phyloP scores from a whole-genome alignment of 2,329 filamentous ascomycete species.

The Calonectria pseudoturangicola region DNA sequence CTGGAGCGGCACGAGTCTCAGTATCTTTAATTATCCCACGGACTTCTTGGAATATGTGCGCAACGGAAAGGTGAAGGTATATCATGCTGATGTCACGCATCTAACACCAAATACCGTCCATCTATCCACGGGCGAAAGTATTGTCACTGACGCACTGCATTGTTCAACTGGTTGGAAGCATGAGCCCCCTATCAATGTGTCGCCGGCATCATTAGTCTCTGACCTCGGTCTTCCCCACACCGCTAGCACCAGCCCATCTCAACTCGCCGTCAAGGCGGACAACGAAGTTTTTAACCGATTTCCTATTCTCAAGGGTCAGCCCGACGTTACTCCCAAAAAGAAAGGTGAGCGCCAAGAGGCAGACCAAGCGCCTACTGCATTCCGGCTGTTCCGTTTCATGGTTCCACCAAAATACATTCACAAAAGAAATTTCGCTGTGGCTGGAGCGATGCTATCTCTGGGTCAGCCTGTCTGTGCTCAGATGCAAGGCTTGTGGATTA shows the following conservation, averaged over 20 bases:
- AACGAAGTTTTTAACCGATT: background rate
- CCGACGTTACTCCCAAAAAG: background rate
- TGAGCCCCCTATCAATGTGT: slow-evolving; percentile 3
- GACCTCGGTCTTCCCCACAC: background rate
- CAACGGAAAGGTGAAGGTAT: slow-evolving; percentile 71
- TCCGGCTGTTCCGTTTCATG: slow-evolving; percentile 67
- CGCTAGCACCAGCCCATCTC: background rate
- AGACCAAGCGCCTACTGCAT: slow-evolving; percentile 59
- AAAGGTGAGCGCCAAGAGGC: background rate
- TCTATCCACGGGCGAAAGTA: background rate
- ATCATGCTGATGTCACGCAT: slow-evolving; percentile 67
- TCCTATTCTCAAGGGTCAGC: background rate
- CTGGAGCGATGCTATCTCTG: slow-evolving; percentile 65
- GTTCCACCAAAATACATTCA: slow-evolving; percentile 60
- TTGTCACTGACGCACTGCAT: background rate
- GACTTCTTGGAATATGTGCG: slow-evolving; percentile 73
- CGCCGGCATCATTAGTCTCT: background rate
- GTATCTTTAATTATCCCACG: slow-evolving; percentile 76
- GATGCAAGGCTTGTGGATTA: slow-evolving; percentile 3
- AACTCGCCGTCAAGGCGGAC: background rate
- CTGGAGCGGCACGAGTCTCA: slow-evolving; percentile 58
- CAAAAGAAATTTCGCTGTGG: slow-evolving; percentile 65
- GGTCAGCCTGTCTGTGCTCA: slow-evolving; percentile 41
- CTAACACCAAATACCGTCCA: background rate
- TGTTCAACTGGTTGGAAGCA: slow-evolving; percentile 17